Percentiles rank a stretch among this genome's conserved stretches.
Conservation (phyloP, 805 yeast genomes). For the Cyberlindnera xishuangbannaensis region DNA sequence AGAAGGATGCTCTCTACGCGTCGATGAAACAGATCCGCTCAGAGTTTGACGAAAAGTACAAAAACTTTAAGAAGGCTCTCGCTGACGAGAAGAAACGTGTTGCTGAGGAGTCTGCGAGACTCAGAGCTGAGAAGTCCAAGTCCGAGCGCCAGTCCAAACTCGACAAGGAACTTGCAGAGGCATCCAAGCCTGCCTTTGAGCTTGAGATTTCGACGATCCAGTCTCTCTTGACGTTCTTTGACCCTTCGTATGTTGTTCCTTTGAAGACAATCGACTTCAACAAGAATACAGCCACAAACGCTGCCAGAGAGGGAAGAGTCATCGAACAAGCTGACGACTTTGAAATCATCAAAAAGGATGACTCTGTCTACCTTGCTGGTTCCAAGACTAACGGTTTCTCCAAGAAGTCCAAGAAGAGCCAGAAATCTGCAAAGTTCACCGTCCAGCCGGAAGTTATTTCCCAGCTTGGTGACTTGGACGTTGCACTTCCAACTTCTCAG, state of each 20-base stretch:
- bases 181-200: conserved; percentile 79
- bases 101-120: conserved; percentile 46
- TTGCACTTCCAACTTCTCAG: conserved; percentile 70
- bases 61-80: conserved; percentile 61
- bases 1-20: conserved; percentile 62
- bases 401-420: conserved; percentile 51
- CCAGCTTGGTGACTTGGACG: conserved; percentile 66
- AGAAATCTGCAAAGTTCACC: conserved; percentile 50
- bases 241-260: conserved; percentile 69
- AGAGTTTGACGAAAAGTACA: conserved; percentile 70
- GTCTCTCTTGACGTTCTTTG: conserved; percentile 64
- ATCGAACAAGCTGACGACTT: conserved; percentile 61
- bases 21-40: conserved; percentile 63
- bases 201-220: conserved; percentile 74
- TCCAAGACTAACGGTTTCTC: conserved; percentile 35
- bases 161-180: conserved; percentile 65
- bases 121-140: conserved; percentile 42
- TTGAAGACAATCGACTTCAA: conserved; percentile 29
- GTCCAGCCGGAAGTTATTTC: conserved; percentile 79
- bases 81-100: conserved; percentile 71
- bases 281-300: conserved; percentile 23
- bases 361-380: conserved; percentile 52
- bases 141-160: conserved; percentile 52
- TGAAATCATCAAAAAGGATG: conserved; percentile 58
- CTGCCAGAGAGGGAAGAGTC: conserved; percentile 33